phyloP scores from a whole-genome alignment of 1,139 yeast species.

The Protomyces arabidopsidicola region DNA sequence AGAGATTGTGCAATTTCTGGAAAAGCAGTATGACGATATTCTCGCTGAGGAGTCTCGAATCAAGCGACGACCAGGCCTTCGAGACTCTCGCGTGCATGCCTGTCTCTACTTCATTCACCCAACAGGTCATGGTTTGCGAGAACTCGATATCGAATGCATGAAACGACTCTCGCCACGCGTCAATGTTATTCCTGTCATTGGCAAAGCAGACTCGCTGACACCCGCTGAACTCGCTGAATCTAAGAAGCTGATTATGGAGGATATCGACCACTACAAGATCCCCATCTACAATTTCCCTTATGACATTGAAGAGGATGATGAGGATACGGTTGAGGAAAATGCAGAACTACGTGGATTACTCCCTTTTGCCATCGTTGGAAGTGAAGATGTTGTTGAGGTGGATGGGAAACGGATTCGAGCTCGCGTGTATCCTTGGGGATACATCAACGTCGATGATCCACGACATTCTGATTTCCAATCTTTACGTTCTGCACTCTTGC shows the following conservation, averaged over 20 bases:
- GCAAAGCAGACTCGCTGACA: conserved; percentile 84
- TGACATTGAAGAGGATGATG: conserved; percentile 51
- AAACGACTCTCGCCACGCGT: conserved; percentile 71
- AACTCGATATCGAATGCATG: conserved; percentile 73
- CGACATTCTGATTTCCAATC: conserved; percentile 78
- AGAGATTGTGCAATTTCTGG: conserved; percentile 69
- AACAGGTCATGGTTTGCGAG: conserved; percentile 71
- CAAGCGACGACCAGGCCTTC: conserved; percentile 72
- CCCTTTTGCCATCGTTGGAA: conserved; percentile 87
- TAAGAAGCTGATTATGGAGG: conserved; percentile 63
- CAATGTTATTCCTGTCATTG: conserved; percentile 80
- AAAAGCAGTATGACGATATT: conserved; percentile 87
- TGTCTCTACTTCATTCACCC: conserved; percentile 67
- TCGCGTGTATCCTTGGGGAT: conserved; percentile 92
- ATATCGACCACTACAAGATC: conserved; percentile 67
- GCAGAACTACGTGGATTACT: conserved; percentile 65
- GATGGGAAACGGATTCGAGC: conserved; percentile 66
- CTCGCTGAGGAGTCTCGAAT: conserved; percentile 87
- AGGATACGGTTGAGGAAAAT: conserved; percentile 76
- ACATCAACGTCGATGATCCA: conserved; percentile 81
- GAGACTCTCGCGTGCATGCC: conserved; percentile 70
- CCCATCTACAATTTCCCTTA: conserved; percentile 80
- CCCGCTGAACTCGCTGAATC: conserved; percentile 62
- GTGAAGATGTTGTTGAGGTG: conserved; percentile 56
- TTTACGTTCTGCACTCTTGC: conserved; percentile 69